Percentiles rank a stretch among this genome's conserved stretches.
phyloP scores from a whole-genome alignment of 1,139 yeast genomes.

The Hyphopichia khmerensis region DNA sequence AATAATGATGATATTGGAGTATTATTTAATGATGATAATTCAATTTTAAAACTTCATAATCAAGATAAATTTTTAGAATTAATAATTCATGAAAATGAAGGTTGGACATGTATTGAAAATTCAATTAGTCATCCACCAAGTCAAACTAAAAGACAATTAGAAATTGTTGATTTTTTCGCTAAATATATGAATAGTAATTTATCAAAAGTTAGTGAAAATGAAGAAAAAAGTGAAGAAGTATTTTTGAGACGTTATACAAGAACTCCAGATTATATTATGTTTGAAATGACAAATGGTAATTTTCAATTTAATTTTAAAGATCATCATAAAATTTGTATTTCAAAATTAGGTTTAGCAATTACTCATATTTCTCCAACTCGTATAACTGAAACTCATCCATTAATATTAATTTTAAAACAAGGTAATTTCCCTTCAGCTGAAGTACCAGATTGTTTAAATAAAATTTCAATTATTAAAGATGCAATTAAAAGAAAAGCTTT shows the following conservation, averaged over 20 bases:
- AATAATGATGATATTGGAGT: slow-evolving; percentile 94
- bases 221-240: slow-evolving; percentile 59
- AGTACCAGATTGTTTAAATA: slow-evolving; percentile 53
- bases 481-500: slow-evolving; percentile 36
- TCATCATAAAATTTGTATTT: slow-evolving; percentile 83
- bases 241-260: slow-evolving; percentile 82
- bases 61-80: slow-evolving; percentile 63
- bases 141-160: slow-evolving; percentile 67
- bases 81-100: slow-evolving; percentile 59
- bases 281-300: slow-evolving; percentile 89
- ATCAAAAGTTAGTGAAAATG: slow-evolving; percentile 67
- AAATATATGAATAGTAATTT: slow-evolving; percentile 80
- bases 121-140: slow-evolving; percentile 55
- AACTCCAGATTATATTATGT: slow-evolving; percentile 80
- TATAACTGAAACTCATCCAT: slow-evolving; percentile 67
- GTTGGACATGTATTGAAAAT: slow-evolving; percentile 74
- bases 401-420: slow-evolving; percentile 57
- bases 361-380: slow-evolving; percentile 83
- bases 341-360: slow-evolving; percentile 71
- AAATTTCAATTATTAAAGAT: slow-evolving; percentile 35
- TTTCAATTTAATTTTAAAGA: slow-evolving; percentile 94
- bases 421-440: slow-evolving; percentile 59
- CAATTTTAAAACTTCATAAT: slow-evolving; percentile 69
- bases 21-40: slow-evolving; percentile 77
- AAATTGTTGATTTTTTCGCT: slow-evolving; percentile 80